Evolutionary conservation across 176 grass and related monocot genomes (phyloP).

Genomic region (Avena atlantica): DNA sequence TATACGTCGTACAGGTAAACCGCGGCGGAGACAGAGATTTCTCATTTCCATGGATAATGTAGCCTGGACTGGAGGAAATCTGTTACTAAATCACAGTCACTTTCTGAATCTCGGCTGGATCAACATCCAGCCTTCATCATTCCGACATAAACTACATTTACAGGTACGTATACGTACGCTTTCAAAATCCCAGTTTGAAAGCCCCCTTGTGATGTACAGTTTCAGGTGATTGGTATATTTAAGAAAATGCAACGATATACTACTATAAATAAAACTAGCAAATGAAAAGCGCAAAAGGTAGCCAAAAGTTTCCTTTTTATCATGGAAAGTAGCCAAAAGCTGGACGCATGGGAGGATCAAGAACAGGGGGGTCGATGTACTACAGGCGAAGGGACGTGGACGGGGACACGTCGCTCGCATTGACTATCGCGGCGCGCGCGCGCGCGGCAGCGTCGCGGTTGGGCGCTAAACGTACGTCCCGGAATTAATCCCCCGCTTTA

Average conservation of each 20-base stretch:
- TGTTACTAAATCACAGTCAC: not conserved
- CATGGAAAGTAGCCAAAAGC: no score
- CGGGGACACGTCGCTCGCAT: slow-evolving; percentile 4
- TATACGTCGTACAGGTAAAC: no score
- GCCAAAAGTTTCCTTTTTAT: not conserved
- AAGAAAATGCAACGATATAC: not conserved
- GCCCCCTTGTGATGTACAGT: not conserved
- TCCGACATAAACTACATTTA: not conserved
- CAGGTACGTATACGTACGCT: not conserved
- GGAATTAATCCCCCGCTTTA: not conserved
- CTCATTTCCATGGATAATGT: no score
- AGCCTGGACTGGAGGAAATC: no score
- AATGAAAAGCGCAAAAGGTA: not conserved
- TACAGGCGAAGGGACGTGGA: not conserved
- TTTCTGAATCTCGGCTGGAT: not conserved
- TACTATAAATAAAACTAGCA: not conserved
- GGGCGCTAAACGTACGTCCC: slow-evolving; percentile 21
- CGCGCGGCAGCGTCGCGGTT: slow-evolving; percentile 16
- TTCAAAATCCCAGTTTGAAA: not conserved
- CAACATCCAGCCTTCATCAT: not conserved
- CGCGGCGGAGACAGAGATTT: no score
- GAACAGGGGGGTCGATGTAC: no score
- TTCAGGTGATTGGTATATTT: not conserved
- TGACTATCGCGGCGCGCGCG: not conserved
- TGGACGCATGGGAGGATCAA: no score